phyloP scores from a whole-genome alignment of 768 basidiomycete species.

The Mrakia frigida region DNA sequence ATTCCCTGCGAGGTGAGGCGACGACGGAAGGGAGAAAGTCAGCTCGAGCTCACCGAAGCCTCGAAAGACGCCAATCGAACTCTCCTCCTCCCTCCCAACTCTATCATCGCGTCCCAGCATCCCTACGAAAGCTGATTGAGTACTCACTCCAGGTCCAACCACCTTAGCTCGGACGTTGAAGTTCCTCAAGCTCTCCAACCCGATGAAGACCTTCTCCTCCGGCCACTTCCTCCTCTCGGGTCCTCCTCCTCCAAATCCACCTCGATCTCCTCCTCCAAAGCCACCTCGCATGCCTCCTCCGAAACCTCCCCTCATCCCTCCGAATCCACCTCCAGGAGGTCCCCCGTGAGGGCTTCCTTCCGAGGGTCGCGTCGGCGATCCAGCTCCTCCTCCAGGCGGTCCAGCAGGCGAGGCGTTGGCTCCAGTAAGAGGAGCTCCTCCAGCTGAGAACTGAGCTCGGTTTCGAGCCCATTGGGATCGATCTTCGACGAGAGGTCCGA shows the following conservation, averaged over 20 bases:
- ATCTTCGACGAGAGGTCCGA: constrained; percentile 47
- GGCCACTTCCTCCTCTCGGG: constrained; percentile 75
- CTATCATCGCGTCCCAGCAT: neutral
- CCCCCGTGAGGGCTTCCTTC: neutral
- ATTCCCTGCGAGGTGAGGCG: constrained; percentile 58
- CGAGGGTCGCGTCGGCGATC: constrained; percentile 8
- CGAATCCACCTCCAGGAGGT: constrained; percentile 9
- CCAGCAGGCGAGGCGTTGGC: constrained; percentile 26
- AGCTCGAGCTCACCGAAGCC: constrained; percentile 1
- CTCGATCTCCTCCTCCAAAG: constrained; percentile 34
- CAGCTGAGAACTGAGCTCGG: constrained; percentile 40
- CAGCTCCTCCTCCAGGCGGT: constrained; percentile 9
- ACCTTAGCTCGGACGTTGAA: constrained; percentile 98
- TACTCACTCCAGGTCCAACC: constrained; percentile 79
- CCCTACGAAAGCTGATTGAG: neutral
- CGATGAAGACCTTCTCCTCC: constrained; percentile 87
- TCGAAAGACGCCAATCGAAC: neutral
- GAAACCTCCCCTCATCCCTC: constrained; percentile 6
- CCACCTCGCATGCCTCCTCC: constrained; percentile 23
- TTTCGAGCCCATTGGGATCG: constrained; percentile 43
- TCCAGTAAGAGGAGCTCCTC: constrained; percentile 18
- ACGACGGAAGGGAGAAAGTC: neutral
- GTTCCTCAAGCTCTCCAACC: constrained; percentile 82
- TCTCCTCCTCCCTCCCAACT: neutral
- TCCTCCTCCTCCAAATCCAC: constrained; percentile 29